Percentiles rank a stretch among this genome's conserved stretches.
These are phyloP conservation scores for Fusarium sp. DNA, from an alignment of 2,329 filamentous ascomycete species.

Conservation along the genomic window DNA sequence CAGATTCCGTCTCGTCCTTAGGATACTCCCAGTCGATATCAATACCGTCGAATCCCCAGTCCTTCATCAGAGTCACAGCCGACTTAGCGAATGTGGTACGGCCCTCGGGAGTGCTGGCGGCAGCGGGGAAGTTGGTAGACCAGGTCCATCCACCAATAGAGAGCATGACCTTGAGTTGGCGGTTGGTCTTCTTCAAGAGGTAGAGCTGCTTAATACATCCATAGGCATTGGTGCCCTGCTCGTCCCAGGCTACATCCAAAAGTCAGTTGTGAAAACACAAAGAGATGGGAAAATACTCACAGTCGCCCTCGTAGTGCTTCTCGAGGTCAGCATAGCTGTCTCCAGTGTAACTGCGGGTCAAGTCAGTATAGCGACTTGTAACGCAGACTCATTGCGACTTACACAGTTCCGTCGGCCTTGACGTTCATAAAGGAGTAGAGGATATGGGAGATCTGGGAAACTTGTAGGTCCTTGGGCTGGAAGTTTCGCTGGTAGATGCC, in stretches of 20 bases:
- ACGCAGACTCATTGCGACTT: conserved; percentile 44
- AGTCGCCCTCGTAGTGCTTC: conserved; percentile 75
- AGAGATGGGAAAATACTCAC: conserved; percentile 45
- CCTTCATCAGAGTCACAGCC: conserved; percentile 30
- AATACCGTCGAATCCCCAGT: conserved; percentile 35
- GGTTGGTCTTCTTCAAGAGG: conserved; percentile 29
- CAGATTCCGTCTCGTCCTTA: conserved; percentile 15
- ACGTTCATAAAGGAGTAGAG: conserved; percentile 88
- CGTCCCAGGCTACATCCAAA: conserved; percentile 19
- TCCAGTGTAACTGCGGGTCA: conserved; percentile 64
- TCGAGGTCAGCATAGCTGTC: conserved; percentile 78
- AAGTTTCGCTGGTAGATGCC: conserved; percentile 29
- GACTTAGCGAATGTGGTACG: conserved; percentile 30
- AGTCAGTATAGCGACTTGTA: not conserved
- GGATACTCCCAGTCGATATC: conserved; percentile 37
- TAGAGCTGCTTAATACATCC: conserved; percentile 36
- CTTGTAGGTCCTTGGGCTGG: conserved; percentile 45
- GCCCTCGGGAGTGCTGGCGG: conserved; percentile 22
- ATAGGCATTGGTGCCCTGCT: conserved; percentile 21
- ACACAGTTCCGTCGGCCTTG: conserved; percentile 77
- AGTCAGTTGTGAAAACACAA: not conserved
- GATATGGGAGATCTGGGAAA: conserved; percentile 76
- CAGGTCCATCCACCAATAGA: conserved; percentile 35
- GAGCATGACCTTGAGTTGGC: conserved; percentile 32
- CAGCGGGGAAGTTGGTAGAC: conserved; percentile 30